These are phyloP conservation scores for Didymella segeticola DNA, from an alignment of 2,329 filamentous ascomycete species.

Conservation along the genomic window DNA sequence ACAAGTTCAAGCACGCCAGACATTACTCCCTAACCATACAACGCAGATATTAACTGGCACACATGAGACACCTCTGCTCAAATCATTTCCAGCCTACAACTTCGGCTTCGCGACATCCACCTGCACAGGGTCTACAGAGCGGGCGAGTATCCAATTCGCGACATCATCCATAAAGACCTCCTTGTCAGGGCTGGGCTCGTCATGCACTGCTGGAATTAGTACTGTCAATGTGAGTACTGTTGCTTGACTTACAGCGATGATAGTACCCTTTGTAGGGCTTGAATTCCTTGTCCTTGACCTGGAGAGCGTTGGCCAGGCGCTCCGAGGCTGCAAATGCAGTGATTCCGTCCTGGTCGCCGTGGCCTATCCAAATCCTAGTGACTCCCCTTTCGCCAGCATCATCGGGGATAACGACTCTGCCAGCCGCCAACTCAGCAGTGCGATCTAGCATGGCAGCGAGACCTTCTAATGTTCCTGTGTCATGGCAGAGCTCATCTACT, in stretches of 20 bases:
- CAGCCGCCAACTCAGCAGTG: conserved; percentile 65
- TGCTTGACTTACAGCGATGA: conserved; percentile 66
- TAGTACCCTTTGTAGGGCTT: conserved; percentile 78
- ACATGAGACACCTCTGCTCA: too few species aligned
- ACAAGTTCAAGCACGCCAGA: background rate
- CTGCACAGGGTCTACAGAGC: conserved; percentile 40
- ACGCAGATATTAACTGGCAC: too few species aligned
- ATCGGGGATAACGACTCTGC: conserved; percentile 56
- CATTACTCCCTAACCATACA: background rate
- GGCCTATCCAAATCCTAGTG: conserved; percentile 71
- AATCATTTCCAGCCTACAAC: conserved; percentile 26
- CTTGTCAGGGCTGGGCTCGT: conserved; percentile 46
- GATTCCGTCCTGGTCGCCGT: conserved; percentile 77
- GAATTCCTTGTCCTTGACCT: conserved; percentile 71
- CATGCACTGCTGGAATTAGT: conserved; percentile 43
- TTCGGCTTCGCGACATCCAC: conserved; percentile 42
- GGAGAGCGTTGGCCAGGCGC: conserved; percentile 65
- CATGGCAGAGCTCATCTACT: conserved; percentile 76
- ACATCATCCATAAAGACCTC: conserved; percentile 46
- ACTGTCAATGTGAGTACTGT: background rate
- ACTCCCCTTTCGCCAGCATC: conserved; percentile 60
- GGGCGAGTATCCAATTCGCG: conserved; percentile 44
- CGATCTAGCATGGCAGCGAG: conserved; percentile 80
- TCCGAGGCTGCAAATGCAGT: conserved; percentile 71
- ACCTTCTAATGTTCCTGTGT: conserved; percentile 85